phyloP scores from a whole-genome alignment of 2,329 filamentous ascomycete species.

The Sordariomycetes sp. region DNA sequence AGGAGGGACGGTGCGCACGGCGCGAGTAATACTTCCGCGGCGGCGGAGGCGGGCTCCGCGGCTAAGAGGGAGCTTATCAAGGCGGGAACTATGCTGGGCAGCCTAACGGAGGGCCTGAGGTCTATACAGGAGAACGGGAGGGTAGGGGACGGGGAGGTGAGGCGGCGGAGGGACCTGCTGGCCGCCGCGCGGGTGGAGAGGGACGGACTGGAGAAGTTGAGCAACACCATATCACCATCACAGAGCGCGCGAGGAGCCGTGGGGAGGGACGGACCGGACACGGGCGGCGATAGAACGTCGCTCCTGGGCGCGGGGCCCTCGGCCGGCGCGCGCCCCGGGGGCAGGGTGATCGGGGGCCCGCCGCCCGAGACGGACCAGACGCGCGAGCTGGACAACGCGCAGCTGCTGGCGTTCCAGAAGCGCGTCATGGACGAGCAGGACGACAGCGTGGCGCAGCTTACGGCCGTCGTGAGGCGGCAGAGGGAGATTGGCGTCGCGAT shows the following conservation, averaged over 20 bases:
- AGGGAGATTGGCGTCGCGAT: conserved; percentile 69
- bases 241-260: conserved; percentile 33
- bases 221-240: conserved; percentile 34
- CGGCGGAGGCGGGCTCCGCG: conserved; percentile 52
- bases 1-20: conserved; percentile 43
- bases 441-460: conserved; percentile 53
- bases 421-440: conserved; percentile 67
- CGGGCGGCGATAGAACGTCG: conserved; percentile 1
- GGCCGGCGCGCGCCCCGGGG: conserved; percentile 29
- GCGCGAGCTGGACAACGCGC: conserved; percentile 62
- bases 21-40: conserved; percentile 24
- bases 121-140: conserved; percentile 37
- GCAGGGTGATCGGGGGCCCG: conserved; percentile 60
- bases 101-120: conserved; percentile 52
- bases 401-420: conserved; percentile 60
- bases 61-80: conserved; percentile 63
- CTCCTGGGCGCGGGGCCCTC: conserved; percentile 14
- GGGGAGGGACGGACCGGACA: not conserved
- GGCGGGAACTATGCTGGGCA: conserved; percentile 48
- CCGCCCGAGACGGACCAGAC: conserved; percentile 65
- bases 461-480: conserved; percentile 57
- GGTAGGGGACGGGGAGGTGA: conserved; percentile 62
- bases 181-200: conserved; percentile 58
- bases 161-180: conserved; percentile 57
- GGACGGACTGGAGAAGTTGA: conserved; percentile 61